Evolutionary conservation across 2,329 filamentous ascomycete species (phyloP).

Genomic region (Botrytis paeoniae): DNA sequence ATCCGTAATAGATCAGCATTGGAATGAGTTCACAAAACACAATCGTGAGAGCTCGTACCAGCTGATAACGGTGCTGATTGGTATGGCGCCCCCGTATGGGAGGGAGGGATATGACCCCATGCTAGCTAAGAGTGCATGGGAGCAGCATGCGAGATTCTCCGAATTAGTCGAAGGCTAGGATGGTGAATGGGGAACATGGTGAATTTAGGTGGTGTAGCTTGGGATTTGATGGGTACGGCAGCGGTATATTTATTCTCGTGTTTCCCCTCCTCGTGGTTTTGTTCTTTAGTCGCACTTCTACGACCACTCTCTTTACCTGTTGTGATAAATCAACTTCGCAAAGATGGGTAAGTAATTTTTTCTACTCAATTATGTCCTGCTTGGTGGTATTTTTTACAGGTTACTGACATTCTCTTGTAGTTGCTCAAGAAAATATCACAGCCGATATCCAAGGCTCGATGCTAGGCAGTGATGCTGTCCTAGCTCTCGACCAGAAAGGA

Average conservation of each 20-base stretch:
- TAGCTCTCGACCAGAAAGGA: conserved; percentile 25
- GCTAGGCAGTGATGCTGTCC: conserved; percentile 20
- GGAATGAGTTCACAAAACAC: not conserved
- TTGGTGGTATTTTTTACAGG: not conserved
- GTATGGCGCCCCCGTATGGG: conserved; percentile 13
- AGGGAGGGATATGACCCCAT: conserved; percentile 11
- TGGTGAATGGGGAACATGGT: conserved; percentile 4
- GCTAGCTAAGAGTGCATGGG: conserved; percentile 7
- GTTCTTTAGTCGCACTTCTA: conserved; percentile 12
- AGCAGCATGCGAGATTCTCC: conserved; percentile 14
- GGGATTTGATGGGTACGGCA: not conserved
- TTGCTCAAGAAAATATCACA: conserved; percentile 21
- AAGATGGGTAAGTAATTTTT: conserved; percentile 18
- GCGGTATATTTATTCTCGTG: conserved; percentile 19
- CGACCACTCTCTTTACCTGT: conserved; percentile 12
- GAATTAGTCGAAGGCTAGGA: not conserved
- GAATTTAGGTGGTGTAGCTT: not conserved
- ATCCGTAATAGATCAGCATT: conserved; percentile 9
- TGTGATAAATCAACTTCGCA: conserved; percentile 13
- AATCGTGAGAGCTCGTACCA: conserved; percentile 12
- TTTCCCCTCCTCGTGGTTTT: conserved; percentile 10
- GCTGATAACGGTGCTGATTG: conserved; percentile 16
- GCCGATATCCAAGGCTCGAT: conserved; percentile 21
- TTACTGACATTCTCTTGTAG: conserved; percentile 10
- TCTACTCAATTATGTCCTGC: not conserved